Conservation (phyloP, 2,329 filamentous ascomycete genomes). For the Neophaeococcomyces aloes region DNA sequence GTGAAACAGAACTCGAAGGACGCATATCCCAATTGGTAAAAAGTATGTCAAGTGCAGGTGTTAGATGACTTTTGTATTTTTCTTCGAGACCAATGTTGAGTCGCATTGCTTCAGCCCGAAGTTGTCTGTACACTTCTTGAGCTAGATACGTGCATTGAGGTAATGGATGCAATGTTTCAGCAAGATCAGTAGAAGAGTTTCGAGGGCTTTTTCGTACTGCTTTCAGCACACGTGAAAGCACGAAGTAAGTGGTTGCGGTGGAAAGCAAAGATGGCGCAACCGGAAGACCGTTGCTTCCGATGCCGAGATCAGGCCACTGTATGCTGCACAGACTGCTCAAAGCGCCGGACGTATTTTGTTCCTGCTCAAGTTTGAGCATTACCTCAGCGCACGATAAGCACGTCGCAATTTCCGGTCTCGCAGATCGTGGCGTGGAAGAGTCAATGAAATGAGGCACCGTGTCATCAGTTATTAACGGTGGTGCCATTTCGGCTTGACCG, state of each 20-base stretch:
- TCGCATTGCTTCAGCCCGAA: slow-evolving; percentile 18
- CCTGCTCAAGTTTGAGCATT: slow-evolving; percentile 39
- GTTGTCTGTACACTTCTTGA: slow-evolving; percentile 21
- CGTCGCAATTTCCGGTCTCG: slow-evolving; percentile 44
- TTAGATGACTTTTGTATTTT: slow-evolving; percentile 18
- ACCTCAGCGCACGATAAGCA: slow-evolving; percentile 52
- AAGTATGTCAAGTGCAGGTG: slow-evolving; percentile 10
- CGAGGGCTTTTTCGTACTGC: background rate
- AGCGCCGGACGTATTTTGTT: slow-evolving; percentile 23
- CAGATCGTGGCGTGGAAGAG: slow-evolving; percentile 41
- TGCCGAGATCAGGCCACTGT: slow-evolving; percentile 5
- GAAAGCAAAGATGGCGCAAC: slow-evolving; percentile 19
- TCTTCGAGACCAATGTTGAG: slow-evolving; percentile 9
- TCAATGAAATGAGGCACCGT: slow-evolving; percentile 38
- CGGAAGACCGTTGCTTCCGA: slow-evolving; percentile 22
- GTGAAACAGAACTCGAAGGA: background rate
- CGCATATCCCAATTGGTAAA: slow-evolving; percentile 11
- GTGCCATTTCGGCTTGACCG: background rate
- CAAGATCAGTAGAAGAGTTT: slow-evolving; percentile 1
- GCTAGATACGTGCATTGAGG: slow-evolving; percentile 8
- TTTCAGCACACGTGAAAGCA: slow-evolving; percentile 14
- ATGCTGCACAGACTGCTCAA: slow-evolving; percentile 25
- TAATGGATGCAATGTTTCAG: slow-evolving; percentile 4
- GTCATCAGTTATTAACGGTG: slow-evolving; percentile 5
- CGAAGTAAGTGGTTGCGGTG: slow-evolving; percentile 15